phyloP scores from a whole-genome alignment of 169 alveolate species.

The Cryptosporidium sp. region DNA sequence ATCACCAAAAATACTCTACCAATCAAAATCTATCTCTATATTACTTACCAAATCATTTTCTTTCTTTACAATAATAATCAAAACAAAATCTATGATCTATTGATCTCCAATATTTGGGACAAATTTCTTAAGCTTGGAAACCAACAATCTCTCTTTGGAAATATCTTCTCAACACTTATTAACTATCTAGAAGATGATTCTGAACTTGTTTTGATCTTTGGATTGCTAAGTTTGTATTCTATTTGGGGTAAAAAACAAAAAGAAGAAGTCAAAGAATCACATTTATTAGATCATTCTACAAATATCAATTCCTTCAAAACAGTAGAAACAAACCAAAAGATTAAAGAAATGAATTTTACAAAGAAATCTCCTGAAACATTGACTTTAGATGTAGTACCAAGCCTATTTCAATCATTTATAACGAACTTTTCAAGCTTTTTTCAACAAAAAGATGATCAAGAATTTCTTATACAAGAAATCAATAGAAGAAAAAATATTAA shows the following conservation, averaged over 20 bases:
- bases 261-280: neutral
- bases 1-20: neutral
- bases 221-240: constrained; percentile 15
- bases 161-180: constrained; percentile 30
- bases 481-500: neutral
- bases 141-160: constrained; percentile 3
- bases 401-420: constrained; percentile 9
- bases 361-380: neutral
- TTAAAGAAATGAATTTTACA: neutral
- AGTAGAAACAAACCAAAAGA: too few species aligned
- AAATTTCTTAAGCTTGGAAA: constrained; percentile 32
- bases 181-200: constrained; percentile 45
- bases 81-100: neutral
- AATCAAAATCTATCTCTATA: constrained; percentile 4
- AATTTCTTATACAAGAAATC: constrained; percentile 4
- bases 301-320: too few species aligned
- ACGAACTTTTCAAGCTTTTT: constrained; percentile 1
- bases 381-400: neutral
- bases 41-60: constrained; percentile 8
- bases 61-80: constrained; percentile 37
- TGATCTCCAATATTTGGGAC: constrained; percentile 33
- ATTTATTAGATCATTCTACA: too few species aligned
- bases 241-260: neutral
- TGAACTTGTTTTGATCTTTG: constrained; percentile 34
- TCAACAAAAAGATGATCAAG: constrained; percentile 17